A percentile compares a stretch with the other conserved stretches of the same genome.
phyloP scores from a whole-genome alignment of 2,329 filamentous ascomycete species.

The Neocatenulostroma microsporum region DNA sequence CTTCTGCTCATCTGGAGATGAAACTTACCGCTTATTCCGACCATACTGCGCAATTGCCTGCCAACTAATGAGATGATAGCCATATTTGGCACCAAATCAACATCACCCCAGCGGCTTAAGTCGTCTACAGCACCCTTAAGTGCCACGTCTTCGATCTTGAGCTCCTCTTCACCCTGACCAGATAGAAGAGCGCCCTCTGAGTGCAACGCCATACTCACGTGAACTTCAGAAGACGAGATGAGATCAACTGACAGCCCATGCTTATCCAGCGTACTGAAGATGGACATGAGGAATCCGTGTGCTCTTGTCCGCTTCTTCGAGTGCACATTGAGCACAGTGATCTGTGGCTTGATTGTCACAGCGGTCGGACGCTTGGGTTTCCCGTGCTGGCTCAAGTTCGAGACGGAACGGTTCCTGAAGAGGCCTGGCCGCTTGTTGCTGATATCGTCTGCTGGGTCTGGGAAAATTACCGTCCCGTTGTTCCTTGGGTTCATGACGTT shows the following conservation, averaged over 20 bases:
- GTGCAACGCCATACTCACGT: conserved; percentile 95
- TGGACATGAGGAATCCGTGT: conserved; percentile 89
- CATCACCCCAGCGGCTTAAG: conserved; percentile 72
- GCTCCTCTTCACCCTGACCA: conserved; percentile 39
- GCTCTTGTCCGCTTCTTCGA: conserved; percentile 94
- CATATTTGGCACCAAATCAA: conserved; percentile 86
- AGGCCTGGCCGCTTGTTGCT: conserved; percentile 47
- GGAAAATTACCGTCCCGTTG: conserved; percentile 72
- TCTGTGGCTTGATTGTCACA: conserved; percentile 95
- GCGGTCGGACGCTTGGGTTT: conserved; percentile 50
- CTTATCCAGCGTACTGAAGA: conserved; percentile 84
- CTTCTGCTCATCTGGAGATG: no score
- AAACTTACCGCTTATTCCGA: conserved; percentile 80
- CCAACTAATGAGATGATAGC: conserved; percentile 92
- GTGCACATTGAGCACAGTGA: conserved; percentile 95
- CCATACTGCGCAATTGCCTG: conserved; percentile 95
- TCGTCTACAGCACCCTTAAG: conserved; percentile 54
- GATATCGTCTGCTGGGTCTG: conserved; percentile 55
- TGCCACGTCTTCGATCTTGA: conserved; percentile 41
- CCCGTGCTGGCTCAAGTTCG: conserved; percentile 30
- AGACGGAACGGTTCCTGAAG: conserved; percentile 39
- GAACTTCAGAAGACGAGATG: conserved; percentile 93
- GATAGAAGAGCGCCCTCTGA: conserved; percentile 55
- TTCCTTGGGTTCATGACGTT: conserved; percentile 82
- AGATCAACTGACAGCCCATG: conserved; percentile 87